These are phyloP conservation scores for Xylaria scruposa DNA, from an alignment of 495 filamentous ascomycete species.

Conservation along the genomic window DNA sequence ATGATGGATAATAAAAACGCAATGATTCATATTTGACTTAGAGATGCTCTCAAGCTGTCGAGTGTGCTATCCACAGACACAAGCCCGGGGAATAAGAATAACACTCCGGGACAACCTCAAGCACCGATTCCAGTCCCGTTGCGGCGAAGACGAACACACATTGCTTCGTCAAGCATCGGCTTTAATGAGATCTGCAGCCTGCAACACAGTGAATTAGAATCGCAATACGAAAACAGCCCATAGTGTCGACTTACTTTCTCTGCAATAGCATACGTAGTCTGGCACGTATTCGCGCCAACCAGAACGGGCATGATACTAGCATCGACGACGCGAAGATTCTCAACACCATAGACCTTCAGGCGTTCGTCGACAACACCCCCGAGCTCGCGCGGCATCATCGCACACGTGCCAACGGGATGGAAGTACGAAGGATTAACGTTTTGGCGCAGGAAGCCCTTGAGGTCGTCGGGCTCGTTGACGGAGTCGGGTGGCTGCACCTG, in stretches of 20 bases:
- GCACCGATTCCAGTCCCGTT: no score
- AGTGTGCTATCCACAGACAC: no score
- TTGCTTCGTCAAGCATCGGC: conserved; percentile 24
- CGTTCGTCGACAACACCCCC: conserved; percentile 59
- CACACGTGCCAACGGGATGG: conserved; percentile 57
- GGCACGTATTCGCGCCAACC: conserved; percentile 50
- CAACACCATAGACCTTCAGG: conserved; percentile 51
- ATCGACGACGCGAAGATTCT: conserved; percentile 51
- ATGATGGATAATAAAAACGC: neutral
- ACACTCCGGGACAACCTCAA: no score
- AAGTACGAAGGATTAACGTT: conserved; percentile 48
- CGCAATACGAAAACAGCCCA: neutral
- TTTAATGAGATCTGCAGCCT: conserved; percentile 49
- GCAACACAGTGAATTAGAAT: neutral
- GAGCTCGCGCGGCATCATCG: conserved; percentile 61
- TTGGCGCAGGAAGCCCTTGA: conserved; percentile 38
- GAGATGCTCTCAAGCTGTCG: no score
- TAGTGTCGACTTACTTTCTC: conserved; percentile 45
- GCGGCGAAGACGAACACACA: neutral
- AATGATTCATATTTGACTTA: neutral
- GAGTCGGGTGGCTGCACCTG: conserved; percentile 43
- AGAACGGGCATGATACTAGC: conserved; percentile 50
- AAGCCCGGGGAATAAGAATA: no score
- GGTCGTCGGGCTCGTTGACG: conserved; percentile 41
- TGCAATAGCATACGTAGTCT: conserved; percentile 52